Conservation (phyloP, 139 green algal species). For the Picocystis salinarum region DNA sequence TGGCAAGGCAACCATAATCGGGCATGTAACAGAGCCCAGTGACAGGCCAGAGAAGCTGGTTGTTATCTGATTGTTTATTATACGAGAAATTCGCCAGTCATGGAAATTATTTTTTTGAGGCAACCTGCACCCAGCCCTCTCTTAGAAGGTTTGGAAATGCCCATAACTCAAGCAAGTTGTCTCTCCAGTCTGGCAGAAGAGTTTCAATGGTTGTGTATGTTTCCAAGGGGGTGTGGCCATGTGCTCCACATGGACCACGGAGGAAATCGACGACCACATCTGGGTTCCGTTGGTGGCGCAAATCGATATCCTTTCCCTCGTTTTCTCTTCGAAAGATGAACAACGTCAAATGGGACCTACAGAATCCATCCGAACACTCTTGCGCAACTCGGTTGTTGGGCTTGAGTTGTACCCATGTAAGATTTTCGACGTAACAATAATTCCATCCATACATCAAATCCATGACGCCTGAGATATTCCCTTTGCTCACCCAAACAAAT, state of each 20-base stretch:
- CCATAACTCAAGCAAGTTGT: too few species aligned
- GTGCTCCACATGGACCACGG: too few species aligned
- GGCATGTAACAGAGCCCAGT: background rate
- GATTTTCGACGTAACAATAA: slow-evolving; percentile 76
- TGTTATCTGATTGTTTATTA: too few species aligned
- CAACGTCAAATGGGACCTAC: slow-evolving; percentile 55
- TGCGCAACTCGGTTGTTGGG: slow-evolving; percentile 42
- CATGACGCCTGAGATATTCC: slow-evolving; percentile 21
- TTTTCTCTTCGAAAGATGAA: slow-evolving; percentile 62
- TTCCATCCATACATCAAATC: slow-evolving; percentile 29
- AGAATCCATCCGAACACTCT: slow-evolving; percentile 15
- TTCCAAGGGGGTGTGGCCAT: too few species aligned
- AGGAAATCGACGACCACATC: slow-evolving; percentile 73
- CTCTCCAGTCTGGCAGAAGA: too few species aligned
- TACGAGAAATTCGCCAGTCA: too few species aligned
- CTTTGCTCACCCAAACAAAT: slow-evolving; percentile 68
- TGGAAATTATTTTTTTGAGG: too few species aligned
- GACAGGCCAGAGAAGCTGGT: background rate
- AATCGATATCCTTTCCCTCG: slow-evolving; percentile 61
- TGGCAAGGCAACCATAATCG: background rate
- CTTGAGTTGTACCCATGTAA: slow-evolving; percentile 68
- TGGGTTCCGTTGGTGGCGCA: slow-evolving; percentile 73
- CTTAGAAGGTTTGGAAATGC: too few species aligned
- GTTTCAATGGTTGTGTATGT: too few species aligned
- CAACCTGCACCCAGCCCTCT: too few species aligned